Evolutionary conservation across 192 early-diverging fungal species (phyloP).

Genomic region (Backusella mclennaniae): DNA sequence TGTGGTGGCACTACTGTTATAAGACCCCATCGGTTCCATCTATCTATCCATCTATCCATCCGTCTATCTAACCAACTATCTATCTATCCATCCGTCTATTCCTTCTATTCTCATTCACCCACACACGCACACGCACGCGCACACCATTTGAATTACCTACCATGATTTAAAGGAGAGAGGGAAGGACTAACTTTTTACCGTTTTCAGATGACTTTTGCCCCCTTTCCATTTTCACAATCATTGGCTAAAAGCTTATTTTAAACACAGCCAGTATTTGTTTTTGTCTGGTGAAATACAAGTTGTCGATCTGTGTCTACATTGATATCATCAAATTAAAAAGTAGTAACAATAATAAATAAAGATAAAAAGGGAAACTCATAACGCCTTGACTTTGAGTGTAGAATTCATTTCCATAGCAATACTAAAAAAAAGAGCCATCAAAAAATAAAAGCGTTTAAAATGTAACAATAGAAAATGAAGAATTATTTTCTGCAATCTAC

Average conservation of each 20-base stretch:
- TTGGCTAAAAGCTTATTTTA: not conserved
- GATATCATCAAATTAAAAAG: not conserved
- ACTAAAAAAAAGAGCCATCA: not conserved
- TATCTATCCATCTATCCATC: not conserved
- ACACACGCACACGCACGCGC: not conserved
- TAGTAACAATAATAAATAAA: not conserved
- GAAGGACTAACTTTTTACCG: conserved; percentile 10
- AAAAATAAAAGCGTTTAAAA: not conserved
- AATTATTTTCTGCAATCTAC: not conserved
- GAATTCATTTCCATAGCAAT: not conserved
- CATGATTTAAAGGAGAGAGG: conserved; percentile 17
- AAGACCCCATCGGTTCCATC: not conserved
- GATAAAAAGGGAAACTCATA: not conserved
- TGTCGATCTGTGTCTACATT: not conserved
- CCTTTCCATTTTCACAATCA: not conserved
- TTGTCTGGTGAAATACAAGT: not conserved
- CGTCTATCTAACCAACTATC: not conserved
- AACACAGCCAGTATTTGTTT: not conserved
- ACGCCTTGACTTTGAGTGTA: no score
- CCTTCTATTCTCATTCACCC: not conserved
- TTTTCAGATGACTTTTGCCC: not conserved
- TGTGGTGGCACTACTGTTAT: not conserved
- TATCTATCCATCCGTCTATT: not conserved
- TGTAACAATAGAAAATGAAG: not conserved
- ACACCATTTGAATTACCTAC: not conserved